Percentiles rank a stretch among this genome's conserved stretches.
Conservation (phyloP, 2,329 filamentous ascomycete genomes). For the Ceratocystis cubensis region DNA sequence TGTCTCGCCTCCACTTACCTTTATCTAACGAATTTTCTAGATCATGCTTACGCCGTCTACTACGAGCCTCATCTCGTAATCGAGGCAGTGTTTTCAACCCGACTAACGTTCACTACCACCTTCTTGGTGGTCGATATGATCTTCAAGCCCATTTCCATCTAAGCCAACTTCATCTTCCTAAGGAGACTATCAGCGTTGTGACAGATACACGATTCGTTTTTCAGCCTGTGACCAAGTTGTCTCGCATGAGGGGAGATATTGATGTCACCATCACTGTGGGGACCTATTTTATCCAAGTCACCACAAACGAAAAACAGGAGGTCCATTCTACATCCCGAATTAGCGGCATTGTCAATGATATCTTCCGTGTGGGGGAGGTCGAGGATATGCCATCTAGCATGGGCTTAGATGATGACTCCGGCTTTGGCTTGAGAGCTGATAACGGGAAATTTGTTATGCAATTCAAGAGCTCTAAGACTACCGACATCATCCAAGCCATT, state of each 20-base stretch:
- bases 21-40: conserved; percentile 25
- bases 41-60: conserved; percentile 52
- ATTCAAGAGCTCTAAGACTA: conserved; percentile 53
- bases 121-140: conserved; percentile 53
- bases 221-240: conserved; percentile 51
- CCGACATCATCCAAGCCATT: conserved; percentile 51
- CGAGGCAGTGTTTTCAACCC: conserved; percentile 50
- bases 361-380: conserved; percentile 54
- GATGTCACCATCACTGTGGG: conserved; percentile 58
- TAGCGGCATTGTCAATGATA: conserved; percentile 54
- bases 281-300: conserved; percentile 57
- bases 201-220: conserved; percentile 54
- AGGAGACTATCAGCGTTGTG: conserved; percentile 57
- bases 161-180: conserved; percentile 52
- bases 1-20: neutral
- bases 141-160: conserved; percentile 55
- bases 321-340: conserved; percentile 50
- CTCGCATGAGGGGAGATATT: conserved; percentile 57
- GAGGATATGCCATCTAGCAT: conserved; percentile 55
- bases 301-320: conserved; percentile 56
- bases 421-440: conserved; percentile 55
- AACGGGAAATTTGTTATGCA: conserved; percentile 61
- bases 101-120: conserved; percentile 51
- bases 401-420: conserved; percentile 52
- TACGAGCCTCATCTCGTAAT: conserved; percentile 49